These are phyloP conservation scores for Talaromyces verruculosus DNA, from an alignment of 2,329 filamentous ascomycete genomes.

Conservation along the genomic window DNA sequence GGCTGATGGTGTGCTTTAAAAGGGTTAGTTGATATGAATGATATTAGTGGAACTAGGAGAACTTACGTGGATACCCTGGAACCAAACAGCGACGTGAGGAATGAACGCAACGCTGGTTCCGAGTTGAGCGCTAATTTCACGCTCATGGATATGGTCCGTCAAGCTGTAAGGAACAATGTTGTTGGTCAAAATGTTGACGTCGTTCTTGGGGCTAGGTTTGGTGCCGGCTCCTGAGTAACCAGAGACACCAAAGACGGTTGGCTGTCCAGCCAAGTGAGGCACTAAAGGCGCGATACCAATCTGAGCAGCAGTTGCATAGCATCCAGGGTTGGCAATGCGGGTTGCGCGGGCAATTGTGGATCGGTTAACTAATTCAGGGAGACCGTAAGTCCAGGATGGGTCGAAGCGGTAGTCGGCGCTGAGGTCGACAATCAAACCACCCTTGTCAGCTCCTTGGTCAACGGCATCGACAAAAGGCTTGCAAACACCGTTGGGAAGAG, in stretches of 20 bases:
- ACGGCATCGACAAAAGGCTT: conserved; percentile 91
- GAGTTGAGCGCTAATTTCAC: conserved; percentile 79
- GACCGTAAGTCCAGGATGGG: conserved; percentile 79
- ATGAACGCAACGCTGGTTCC: conserved; percentile 76
- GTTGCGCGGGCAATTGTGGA: conserved; percentile 73
- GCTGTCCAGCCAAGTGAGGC: conserved; percentile 72
- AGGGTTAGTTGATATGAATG: background rate
- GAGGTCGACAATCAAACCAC: conserved; percentile 83
- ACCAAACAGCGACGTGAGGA: conserved; percentile 94
- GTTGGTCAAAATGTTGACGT: conserved; percentile 75
- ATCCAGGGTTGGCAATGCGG: conserved; percentile 89
- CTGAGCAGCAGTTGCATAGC: conserved; percentile 91
- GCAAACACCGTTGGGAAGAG: conserved; percentile 91
- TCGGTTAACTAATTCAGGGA: conserved; percentile 80
- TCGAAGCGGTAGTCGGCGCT: conserved; percentile 97
- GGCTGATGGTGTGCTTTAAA: conserved; percentile 75
- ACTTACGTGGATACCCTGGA: conserved; percentile 79
- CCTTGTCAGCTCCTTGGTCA: conserved; percentile 64
- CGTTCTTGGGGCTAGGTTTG: conserved; percentile 92
- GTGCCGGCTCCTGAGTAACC: conserved; percentile 95
- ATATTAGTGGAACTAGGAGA: background rate
- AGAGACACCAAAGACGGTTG: conserved; percentile 84
- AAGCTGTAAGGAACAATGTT: conserved; percentile 90
- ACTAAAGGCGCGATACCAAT: conserved; percentile 82
- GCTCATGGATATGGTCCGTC: conserved; percentile 93